Evolutionary conservation across 2,329 filamentous ascomycete species (phyloP), one percentile per base, ranked within the genome.

Genomic region (Septoria petroselini): DNA sequence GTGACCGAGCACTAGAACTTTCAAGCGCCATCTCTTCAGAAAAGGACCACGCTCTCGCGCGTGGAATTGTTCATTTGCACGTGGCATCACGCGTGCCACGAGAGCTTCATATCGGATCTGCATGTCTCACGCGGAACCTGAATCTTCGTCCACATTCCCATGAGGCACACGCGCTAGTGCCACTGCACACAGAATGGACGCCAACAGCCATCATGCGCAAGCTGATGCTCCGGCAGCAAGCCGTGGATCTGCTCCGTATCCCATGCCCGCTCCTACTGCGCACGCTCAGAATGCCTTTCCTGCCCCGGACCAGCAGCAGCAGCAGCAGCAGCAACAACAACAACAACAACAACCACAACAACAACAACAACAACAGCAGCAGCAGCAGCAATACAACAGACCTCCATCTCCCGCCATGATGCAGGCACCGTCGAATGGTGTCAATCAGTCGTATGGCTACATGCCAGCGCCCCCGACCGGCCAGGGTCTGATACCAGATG

Each of bases 401-500:
- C 45, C 55, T 31, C 31, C 52, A 5, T 60, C 58, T 25, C 53
- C 54, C n/a, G 52, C 55, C n/a, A 45, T 55, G 33, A 54, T 58
- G 50, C 58, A 59, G 21, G 18, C 54, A 12, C 57, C 58, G 14
- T 17, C 44, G 11, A 62, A 63, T 47, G 60, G 58, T 2, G 45
- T 59, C 39, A 19, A 35, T 33, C 57, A 54, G 45, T 53, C 55
- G 3, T 64, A 58, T 44, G 49, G 35, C 8, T 63, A 60, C 34
- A 21, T 55, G 15, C 44, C 56, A 9, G 54, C 42, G 40, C 40
- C 54, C 25, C 52, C 59, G 11, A 41, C 52, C 9, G 53, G 55
- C 8, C 43, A 47, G 17, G 52, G 55, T 21, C 40, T 65, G 51
- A 56, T 60, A 48, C 56, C 57, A 29, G 62, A 66, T 29, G 58